A percentile compares a stretch with the other conserved stretches of the same genome.
Evolutionary conservation across 331 rosid species (phyloP).

Genomic region (Malus hybrid): DNA sequence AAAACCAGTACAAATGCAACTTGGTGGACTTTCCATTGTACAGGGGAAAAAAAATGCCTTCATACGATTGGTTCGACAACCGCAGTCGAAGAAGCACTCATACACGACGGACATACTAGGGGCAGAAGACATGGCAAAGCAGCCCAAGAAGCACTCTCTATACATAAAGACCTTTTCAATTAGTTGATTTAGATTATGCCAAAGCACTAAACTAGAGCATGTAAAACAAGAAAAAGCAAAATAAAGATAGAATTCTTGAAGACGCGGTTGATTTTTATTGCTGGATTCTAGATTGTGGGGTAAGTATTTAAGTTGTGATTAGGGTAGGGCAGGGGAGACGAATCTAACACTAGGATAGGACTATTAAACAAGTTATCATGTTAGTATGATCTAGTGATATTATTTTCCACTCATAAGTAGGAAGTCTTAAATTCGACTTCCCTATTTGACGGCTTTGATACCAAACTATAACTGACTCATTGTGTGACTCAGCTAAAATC

Average conservation of each 20-base stretch:
- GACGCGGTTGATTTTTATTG: background rate
- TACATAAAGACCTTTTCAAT: background rate
- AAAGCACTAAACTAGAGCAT: background rate
- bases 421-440: accelerated
- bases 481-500: too few relatives aligned
- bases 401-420: too few relatives aligned
- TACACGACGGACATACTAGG: background rate
- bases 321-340: background rate
- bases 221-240: background rate
- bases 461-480: too few relatives aligned
- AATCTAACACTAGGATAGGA: too few relatives aligned
- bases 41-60: background rate
- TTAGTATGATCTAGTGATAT: too few relatives aligned
- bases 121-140: too few relatives aligned
- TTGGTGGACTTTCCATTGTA: background rate
- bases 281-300: background rate
- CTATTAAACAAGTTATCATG: too few relatives aligned
- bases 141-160: background rate
- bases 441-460: too few relatives aligned
- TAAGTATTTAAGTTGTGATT: background rate
- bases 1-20: background rate
- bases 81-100: background rate
- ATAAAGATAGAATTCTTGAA: background rate
- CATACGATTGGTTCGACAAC: background rate
- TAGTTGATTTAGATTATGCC: background rate